Evolutionary conservation across 1,284 basidiomycete genomes (phyloP), one percentile per base, ranked within the genome.

Genomic region (Vanrija pseudolonga): DNA sequence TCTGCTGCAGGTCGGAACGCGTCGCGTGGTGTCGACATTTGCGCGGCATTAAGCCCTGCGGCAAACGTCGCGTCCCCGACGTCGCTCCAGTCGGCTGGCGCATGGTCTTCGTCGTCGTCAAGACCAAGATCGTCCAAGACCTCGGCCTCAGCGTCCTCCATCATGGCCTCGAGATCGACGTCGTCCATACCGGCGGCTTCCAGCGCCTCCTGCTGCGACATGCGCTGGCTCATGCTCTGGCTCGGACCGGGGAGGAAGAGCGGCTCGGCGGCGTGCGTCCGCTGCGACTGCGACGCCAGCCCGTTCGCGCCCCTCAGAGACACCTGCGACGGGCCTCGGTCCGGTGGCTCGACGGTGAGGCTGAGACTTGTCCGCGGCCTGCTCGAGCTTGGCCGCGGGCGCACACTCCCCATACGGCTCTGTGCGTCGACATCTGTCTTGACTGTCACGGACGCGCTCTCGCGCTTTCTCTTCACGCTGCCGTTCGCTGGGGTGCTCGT

Each of bases 131-230:
- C 32, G 4, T 24, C 8, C n/a, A 15, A 19, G 7, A 9, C 36
- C 2, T 28, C 47, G 18, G 17, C 22, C 1, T 37, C 38, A 1
- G 50, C 59, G 19, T 65, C 63, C 22, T 66, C 71, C 54, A 70
- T 53, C 17, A 65, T 19, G 3, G 61, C 54, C 12, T 68, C 63
- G 18, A 61, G 36, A 45, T 65, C 61, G 12, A 64, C 46, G 44
- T 65, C 64, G 3, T 48, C 58, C 17, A 71, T 32, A 1, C 71
- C 71, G 1, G 63, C 58, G 26, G 61, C 24, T 17, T 64, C 56
- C n/a, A 71, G 51, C 4, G 61, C 57, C 39, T 71, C 67, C 28
- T 54, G 52, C 51, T 68, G 66, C 3, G 62, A 60, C 62, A 71
- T 63, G 8, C 47, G 42, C 1, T 59, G 64, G 39, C 56, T 57